Base-by-base conservation (phyloP, 805 yeast genomes). In the Kluyveromyces aestuarii region DNA sequence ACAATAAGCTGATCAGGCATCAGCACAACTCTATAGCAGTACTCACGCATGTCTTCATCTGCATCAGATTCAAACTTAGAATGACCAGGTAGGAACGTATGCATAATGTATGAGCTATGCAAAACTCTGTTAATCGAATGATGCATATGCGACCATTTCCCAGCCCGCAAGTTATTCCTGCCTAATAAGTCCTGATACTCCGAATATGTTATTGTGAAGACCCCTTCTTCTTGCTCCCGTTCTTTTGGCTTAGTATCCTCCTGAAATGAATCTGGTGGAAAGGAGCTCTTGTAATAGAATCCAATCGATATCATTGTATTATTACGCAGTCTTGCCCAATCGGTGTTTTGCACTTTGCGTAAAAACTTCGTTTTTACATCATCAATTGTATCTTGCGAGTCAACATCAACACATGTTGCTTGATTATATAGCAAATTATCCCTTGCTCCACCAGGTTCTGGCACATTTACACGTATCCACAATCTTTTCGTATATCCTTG, bases 291-390 rank as follows among this genome's bases (percentile, higher is more conserved):
- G 45, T 21, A 51, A 55, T 51, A 80, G 61, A 16, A 71, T 48
- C 53, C 83, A 50, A 60, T 86, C 87, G 10, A 95, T 80, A 8
- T 95, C 81, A 68, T 88, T 88, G 59, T 73, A 76, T 42, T 70
- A 61, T 51, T 66, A 43, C 60, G 76, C 62, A 3, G 81, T 85
- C 48, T 84, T 60, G 2, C 87, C 75, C 50, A 84, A 80, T 48
- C 95, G 85, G 62, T 76, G 18, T 44, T 19, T 37, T 47, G 54
- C 25, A 64, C 84, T 56, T 82, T 85, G 41, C 68, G 68, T 37
- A 81, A 64, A 1, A 90, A 74, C 50, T 79, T 74, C 10, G 74
- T 68, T 59, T 90, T 90, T 56, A 90, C 70, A 64, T 91, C 96
- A 63, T 90, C 98, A 6, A 90, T 75, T 1, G 89, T 74, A 59